These are phyloP conservation scores for Pseudozyma hubeiensis DNA, from an alignment of 1,284 basidiomycete genomes.

Conservation along the genomic window DNA sequence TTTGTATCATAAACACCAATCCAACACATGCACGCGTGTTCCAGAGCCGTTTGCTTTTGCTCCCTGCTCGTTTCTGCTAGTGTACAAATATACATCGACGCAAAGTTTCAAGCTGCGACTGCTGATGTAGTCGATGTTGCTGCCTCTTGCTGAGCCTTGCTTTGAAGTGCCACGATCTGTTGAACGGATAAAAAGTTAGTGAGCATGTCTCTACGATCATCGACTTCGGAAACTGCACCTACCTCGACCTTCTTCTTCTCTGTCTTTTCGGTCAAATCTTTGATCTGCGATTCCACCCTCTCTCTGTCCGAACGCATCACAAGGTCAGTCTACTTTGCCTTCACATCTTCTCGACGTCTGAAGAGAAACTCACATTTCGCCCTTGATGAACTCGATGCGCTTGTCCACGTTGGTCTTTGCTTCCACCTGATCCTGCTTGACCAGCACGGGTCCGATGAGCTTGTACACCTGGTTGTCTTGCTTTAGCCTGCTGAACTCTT, in stretches of 20 bases:
- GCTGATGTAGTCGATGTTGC: conserved; percentile 5
- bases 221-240: conserved; percentile 5
- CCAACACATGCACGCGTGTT: too few relatives aligned
- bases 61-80: too few relatives aligned
- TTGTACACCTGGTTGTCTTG: conserved; percentile 88
- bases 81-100: too few relatives aligned
- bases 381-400: conserved; percentile 86
- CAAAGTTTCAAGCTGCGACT: conserved; percentile 8
- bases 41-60: too few relatives aligned
- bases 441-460: conserved; percentile 88
- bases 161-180: conserved; percentile 54
- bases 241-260: conserved; percentile 61
- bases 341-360: background rate
- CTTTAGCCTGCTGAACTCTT: conserved; percentile 87
- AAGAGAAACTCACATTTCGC: conserved; percentile 81
- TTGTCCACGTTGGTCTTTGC: conserved; percentile 91
- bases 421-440: conserved; percentile 88
- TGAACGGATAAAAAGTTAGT: background rate
- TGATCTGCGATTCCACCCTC: conserved; percentile 52
- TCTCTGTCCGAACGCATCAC: conserved; percentile 19
- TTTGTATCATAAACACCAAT: too few relatives aligned
- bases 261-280: conserved; percentile 48
- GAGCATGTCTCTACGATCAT: background rate
- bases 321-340: background rate
- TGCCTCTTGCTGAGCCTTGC: conserved; percentile 50